These are phyloP conservation scores for Exophiala mesophila DNA, from an alignment of 2,329 filamentous ascomycete genomes.

Conservation along the genomic window DNA sequence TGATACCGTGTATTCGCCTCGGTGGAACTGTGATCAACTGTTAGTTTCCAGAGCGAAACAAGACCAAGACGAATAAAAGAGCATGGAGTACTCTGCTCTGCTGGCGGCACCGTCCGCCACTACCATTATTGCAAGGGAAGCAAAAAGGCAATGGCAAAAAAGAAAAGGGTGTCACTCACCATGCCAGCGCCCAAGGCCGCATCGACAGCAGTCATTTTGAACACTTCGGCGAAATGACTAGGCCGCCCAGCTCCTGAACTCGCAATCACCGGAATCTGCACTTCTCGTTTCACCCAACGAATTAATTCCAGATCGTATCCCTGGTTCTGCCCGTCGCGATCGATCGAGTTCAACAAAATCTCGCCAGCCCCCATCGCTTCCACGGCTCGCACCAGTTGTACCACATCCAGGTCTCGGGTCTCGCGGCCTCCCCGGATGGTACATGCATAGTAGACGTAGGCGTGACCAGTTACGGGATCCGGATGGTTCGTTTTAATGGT, in stretches of 20 bases:
- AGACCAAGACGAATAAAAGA: too few relatives aligned
- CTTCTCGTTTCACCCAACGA: conserved; percentile 74
- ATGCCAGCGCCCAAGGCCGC: conserved; percentile 93
- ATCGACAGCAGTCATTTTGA: conserved; percentile 77
- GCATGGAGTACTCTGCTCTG: too few relatives aligned
- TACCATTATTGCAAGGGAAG: background rate
- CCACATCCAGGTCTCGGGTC: conserved; percentile 87
- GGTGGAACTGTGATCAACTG: conserved; percentile 72
- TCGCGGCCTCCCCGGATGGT: conserved; percentile 94
- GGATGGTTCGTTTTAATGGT: conserved; percentile 65
- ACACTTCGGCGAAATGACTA: conserved; percentile 84
- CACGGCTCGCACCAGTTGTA: conserved; percentile 80
- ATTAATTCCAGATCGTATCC: conserved; percentile 95
- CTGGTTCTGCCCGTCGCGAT: conserved; percentile 89
- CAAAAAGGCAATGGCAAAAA: background rate
- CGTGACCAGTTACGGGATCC: conserved; percentile 64
- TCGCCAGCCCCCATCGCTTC: conserved; percentile 95
- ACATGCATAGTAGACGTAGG: conserved; percentile 93
- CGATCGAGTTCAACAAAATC: conserved; percentile 94
- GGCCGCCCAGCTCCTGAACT: conserved; percentile 88
- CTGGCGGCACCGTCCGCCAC: too few relatives aligned
- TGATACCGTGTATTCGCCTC: conserved; percentile 88
- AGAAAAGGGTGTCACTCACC: conserved; percentile 43
- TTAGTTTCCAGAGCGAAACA: too few relatives aligned
- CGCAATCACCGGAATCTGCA: conserved; percentile 91